Evolutionary conservation across 768 basidiomycete genomes (phyloP).

Genomic region (Phallus indusiatus): DNA sequence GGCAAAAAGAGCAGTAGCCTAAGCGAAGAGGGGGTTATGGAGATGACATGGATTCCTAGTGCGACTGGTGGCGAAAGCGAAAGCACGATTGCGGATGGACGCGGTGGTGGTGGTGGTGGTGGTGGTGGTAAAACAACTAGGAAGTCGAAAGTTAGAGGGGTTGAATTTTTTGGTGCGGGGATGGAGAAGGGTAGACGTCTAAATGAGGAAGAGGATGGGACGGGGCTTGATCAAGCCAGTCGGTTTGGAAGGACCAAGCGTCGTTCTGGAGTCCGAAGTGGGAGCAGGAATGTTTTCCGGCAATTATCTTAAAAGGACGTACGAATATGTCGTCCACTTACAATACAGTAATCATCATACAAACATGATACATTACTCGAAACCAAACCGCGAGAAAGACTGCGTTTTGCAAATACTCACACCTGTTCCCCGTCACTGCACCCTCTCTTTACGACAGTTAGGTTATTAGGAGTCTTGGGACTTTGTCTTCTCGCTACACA

Average conservation of each 20-base stretch:
- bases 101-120: constrained; percentile 25
- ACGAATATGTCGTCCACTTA: neutral
- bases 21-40: constrained; percentile 57
- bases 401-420: too few relatives aligned
- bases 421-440: too few relatives aligned
- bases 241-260: constrained; percentile 71
- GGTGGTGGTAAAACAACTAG: constrained; percentile 19
- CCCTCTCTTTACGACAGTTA: too few relatives aligned
- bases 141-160: constrained; percentile 41
- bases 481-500: too few relatives aligned
- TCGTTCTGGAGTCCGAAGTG: constrained; percentile 74
- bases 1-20: neutral
- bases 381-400: too few relatives aligned
- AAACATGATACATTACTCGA: too few relatives aligned
- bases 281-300: constrained; percentile 75
- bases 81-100: constrained; percentile 12
- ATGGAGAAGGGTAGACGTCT: constrained; percentile 59
- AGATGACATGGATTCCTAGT: constrained; percentile 76
- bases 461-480: too few relatives aligned
- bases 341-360: neutral
- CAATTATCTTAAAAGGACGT: constrained; percentile 8
- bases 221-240: constrained; percentile 30
- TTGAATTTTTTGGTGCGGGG: constrained; percentile 79
- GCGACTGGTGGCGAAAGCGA: constrained; percentile 13
- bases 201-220: constrained; percentile 31